A percentile compares a stretch with the other conserved stretches of the same genome.
phyloP scores from a whole-genome alignment of 306 rosid genomes.

The Betula pendula region DNA sequence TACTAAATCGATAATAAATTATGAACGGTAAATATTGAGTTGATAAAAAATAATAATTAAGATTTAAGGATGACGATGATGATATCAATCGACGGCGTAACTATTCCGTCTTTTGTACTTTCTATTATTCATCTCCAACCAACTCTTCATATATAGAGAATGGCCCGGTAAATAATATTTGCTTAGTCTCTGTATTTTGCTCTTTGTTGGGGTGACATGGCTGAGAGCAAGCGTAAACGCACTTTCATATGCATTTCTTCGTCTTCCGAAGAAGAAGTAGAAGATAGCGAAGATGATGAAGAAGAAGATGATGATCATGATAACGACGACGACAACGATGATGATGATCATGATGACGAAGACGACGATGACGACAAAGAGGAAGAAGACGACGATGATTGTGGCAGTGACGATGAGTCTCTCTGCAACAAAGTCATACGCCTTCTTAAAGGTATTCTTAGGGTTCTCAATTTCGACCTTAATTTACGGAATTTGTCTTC shows the following conservation, averaged over 20 bases:
- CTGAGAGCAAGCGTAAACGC: constrained; percentile 29
- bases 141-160: background rate
- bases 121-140: too few relatives aligned
- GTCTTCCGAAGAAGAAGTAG: constrained; percentile 19
- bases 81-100: too few relatives aligned
- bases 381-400: constrained; percentile 20
- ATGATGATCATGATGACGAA: constrained; percentile 3
- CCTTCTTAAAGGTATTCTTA: constrained; percentile 50
- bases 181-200: background rate
- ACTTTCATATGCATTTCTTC: constrained; percentile 40
- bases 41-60: too few relatives aligned
- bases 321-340: constrained; percentile 11
- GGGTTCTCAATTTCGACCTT: background rate
- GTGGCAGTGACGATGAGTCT: constrained; percentile 34
- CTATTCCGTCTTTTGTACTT: too few relatives aligned
- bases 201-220: constrained; percentile 30
- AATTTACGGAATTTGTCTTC: background rate
- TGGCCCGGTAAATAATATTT: background rate
- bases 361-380: constrained; percentile 1
- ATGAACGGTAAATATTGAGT: too few relatives aligned
- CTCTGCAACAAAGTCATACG: constrained; percentile 45
- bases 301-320: constrained; percentile 1
- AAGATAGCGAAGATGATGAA: constrained; percentile 5
- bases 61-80: too few relatives aligned
- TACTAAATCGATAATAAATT: too few relatives aligned